Evolutionary conservation across 768 basidiomycete species (phyloP).

Genomic region (Mycena rosella): DNA sequence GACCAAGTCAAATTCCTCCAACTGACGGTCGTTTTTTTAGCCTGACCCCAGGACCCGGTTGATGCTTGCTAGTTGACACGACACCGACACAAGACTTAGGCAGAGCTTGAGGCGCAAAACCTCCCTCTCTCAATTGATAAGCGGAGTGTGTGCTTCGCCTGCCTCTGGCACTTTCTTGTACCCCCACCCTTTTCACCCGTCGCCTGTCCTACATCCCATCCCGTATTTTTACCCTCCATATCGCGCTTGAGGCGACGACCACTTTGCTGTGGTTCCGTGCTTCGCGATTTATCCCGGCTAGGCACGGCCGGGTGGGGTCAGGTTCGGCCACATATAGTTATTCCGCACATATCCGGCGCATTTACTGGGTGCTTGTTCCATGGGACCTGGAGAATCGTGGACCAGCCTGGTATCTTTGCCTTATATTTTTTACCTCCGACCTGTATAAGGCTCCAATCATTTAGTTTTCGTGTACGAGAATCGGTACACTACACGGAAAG

Average conservation of each 20-base stretch:
- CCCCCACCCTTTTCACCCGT: constrained; percentile 58
- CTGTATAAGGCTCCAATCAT: no score
- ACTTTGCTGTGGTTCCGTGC: constrained; percentile 86
- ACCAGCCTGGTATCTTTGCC: no score
- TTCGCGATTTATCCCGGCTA: no score
- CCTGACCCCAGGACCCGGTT: constrained; percentile 49
- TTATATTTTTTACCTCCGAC: no score
- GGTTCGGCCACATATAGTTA: no score
- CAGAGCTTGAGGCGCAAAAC: constrained; percentile 64
- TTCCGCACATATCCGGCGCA: no score
- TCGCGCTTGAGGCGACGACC: constrained; percentile 80
- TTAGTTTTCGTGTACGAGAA: no score
- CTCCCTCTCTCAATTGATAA: constrained; percentile 60
- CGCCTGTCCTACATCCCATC: constrained; percentile 55
- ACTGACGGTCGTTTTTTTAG: constrained; percentile 24
- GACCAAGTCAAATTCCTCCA: constrained; percentile 12
- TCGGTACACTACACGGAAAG: no score
- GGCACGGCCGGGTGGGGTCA: no score
- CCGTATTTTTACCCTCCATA: constrained; percentile 66
- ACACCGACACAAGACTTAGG: constrained; percentile 79
- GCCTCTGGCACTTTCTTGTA: constrained; percentile 69
- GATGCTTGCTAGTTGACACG: constrained; percentile 64
- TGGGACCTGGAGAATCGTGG: no score
- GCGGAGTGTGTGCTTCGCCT: constrained; percentile 68
- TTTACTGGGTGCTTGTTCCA: no score